Conservation (phyloP, 1,284 basidiomycete genomes). For the Sporisorium exsertum region DNA sequence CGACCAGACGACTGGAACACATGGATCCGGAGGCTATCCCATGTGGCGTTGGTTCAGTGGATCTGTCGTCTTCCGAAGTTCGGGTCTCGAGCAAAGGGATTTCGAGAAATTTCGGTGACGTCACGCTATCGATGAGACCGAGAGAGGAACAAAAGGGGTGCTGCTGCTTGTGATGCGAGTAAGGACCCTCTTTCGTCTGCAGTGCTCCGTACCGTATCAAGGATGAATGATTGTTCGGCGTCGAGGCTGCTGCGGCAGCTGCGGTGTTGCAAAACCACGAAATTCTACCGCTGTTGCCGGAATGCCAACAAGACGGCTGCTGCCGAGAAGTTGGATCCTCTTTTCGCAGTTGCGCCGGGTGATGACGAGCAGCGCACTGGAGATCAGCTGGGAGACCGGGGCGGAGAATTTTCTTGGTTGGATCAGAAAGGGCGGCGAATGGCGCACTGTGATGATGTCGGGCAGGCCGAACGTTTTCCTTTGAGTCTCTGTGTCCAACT, state of each 20-base stretch:
- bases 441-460: slow-evolving; percentile 3
- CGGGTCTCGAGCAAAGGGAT: background rate
- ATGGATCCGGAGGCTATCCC: background rate
- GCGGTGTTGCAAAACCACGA: background rate
- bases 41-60: slow-evolving; percentile 1
- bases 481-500: too few relatives aligned
- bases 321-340: background rate
- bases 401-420: slow-evolving; percentile 1
- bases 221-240: background rate
- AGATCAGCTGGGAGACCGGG: slow-evolving; percentile 4
- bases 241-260: slow-evolving; percentile 2
- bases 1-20: background rate
- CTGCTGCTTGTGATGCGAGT: too few relatives aligned
- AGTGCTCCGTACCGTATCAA: slow-evolving; percentile 6
- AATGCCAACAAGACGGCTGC: too few relatives aligned
- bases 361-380: background rate
- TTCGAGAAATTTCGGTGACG: slow-evolving; percentile 19
- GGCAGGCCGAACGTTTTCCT: background rate
- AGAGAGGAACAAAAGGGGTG: slow-evolving; percentile 4
- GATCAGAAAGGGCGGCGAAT: background rate
- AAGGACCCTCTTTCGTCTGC: slow-evolving; percentile 37
- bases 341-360: background rate
- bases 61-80: background rate
- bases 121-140: slow-evolving; percentile 41
- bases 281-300: background rate